Base-by-base conservation (phyloP, 139 green algal species). In the Micractinium sp. region DNA sequence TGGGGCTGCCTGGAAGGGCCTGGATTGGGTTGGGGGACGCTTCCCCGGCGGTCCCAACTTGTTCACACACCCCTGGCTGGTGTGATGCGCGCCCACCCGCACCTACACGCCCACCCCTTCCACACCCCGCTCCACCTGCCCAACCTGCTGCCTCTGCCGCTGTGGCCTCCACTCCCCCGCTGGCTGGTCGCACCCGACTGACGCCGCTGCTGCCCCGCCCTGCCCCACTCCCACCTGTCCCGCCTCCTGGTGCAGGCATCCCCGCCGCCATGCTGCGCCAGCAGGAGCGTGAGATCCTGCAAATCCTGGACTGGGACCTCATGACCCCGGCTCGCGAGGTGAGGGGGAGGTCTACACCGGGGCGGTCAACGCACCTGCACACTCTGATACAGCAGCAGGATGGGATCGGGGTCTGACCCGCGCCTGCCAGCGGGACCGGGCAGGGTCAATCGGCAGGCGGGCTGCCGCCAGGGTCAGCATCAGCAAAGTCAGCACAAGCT, bases 231-330 rank as follows among this genome's bases (percentile, higher is more conserved):
- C 75, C 35, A 5, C 25, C 39, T 13, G 73, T 27, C 35, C 41
- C 9, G 1, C 38, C 23, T 38, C 33, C 38, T 61, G 12, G n/a
- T 76, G 63, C 82, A 87, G 82, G 82, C 63, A 36, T 79, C 35
- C 82, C 82, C 23, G 63, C 63, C 63, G 36, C 22, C 63, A 22
- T 87, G 35, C 82, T 87, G 63, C 63, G 63, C 36, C 63, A 79
- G 63, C 82, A 66, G 36, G 82, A 87, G 82, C 36, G 35, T 15
- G 20, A 78, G 63, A 35, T 79, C 33, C 63, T 79, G 82, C 63
- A 22, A 20, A 35, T 22, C 2, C 63, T 87, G 36, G 0, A 61
- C 22, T 87, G 82, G 82, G 35, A 86, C 81, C 63, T 78, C 4
- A 87, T 87, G 63, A 20, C 20, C 25, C 22, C 82, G 3, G 82